Evolutionary conservation across 441 rosid species (phyloP).

Genomic region (Bruguiera hainesii): DNA sequence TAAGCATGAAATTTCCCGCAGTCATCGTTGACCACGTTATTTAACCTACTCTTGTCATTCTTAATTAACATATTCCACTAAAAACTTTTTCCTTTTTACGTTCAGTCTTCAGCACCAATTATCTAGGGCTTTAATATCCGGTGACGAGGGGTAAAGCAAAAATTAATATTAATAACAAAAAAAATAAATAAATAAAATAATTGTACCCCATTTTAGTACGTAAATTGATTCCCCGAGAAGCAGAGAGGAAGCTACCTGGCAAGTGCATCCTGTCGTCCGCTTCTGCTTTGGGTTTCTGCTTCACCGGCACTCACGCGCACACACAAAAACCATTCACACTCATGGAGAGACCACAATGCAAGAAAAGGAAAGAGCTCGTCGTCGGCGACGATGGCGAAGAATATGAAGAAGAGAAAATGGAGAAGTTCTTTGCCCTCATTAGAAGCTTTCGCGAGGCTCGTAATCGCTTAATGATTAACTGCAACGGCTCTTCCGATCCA

Average conservation of each 20-base stretch:
- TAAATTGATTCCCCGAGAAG: slow-evolving; percentile 4
- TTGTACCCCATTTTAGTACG: too few species aligned
- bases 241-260: slow-evolving; percentile 25
- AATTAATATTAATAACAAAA: too few species aligned
- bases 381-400: slow-evolving; percentile 13
- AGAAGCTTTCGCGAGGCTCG: slow-evolving; percentile 28
- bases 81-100: too few species aligned
- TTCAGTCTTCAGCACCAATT: too few species aligned
- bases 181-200: too few species aligned
- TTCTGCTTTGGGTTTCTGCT: not conserved
- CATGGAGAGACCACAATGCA: slow-evolving; percentile 18
- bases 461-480: slow-evolving; percentile 10
- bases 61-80: too few species aligned
- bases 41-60: too few species aligned
- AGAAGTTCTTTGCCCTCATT: slow-evolving; percentile 33
- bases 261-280: not conserved
- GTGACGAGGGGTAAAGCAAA: too few species aligned
- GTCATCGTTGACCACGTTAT: too few species aligned
- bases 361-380: slow-evolving; percentile 19
- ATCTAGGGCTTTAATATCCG: too few species aligned
- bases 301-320: not conserved
- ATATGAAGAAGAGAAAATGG: slow-evolving; percentile 31
- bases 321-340: not conserved
- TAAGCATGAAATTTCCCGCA: too few species aligned
- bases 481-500: not conserved